phyloP scores from a whole-genome alignment of 2,329 filamentous ascomycete species.

The Elsinoe batatas region DNA sequence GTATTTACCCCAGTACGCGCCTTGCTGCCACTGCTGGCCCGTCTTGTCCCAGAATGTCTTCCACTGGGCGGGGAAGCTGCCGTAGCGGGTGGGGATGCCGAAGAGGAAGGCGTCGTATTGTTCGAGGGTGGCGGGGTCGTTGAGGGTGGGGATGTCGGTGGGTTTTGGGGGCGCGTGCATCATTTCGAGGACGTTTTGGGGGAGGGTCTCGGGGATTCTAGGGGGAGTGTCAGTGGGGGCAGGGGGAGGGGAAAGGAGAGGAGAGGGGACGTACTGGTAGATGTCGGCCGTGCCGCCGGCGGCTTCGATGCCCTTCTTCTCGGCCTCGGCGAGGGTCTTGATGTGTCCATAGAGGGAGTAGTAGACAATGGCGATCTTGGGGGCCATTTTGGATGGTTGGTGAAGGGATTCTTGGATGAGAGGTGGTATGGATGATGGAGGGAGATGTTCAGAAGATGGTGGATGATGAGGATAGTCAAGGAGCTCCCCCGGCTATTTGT shows the following conservation, averaged over 20 bases:
- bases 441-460: neutral
- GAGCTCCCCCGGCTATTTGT: slow-evolving; percentile 3
- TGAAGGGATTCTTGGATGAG: neutral
- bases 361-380: slow-evolving; percentile 67
- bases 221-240: neutral
- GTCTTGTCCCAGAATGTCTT: slow-evolving; percentile 89
- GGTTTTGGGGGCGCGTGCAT: slow-evolving; percentile 81
- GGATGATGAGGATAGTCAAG: neutral
- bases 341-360: slow-evolving; percentile 96
- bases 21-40: slow-evolving; percentile 70
- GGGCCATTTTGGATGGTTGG: slow-evolving; percentile 17
- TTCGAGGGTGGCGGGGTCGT: slow-evolving; percentile 40
- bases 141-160: slow-evolving; percentile 51
- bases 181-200: slow-evolving; percentile 72
- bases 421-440: neutral
- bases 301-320: slow-evolving; percentile 80
- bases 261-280: slow-evolving; percentile 55
- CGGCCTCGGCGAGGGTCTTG: slow-evolving; percentile 70
- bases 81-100: slow-evolving; percentile 90
- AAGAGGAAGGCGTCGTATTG: slow-evolving; percentile 82
- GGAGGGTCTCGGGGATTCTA: slow-evolving; percentile 75
- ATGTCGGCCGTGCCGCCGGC: slow-evolving; percentile 74
- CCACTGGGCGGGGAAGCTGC: slow-evolving; percentile 96
- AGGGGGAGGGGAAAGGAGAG: neutral
- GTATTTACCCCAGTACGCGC: slow-evolving; percentile 65